These are phyloP conservation scores for Coemansia interrupta DNA, from an alignment of 192 early-diverging fungal genomes.

Conservation along the genomic window DNA sequence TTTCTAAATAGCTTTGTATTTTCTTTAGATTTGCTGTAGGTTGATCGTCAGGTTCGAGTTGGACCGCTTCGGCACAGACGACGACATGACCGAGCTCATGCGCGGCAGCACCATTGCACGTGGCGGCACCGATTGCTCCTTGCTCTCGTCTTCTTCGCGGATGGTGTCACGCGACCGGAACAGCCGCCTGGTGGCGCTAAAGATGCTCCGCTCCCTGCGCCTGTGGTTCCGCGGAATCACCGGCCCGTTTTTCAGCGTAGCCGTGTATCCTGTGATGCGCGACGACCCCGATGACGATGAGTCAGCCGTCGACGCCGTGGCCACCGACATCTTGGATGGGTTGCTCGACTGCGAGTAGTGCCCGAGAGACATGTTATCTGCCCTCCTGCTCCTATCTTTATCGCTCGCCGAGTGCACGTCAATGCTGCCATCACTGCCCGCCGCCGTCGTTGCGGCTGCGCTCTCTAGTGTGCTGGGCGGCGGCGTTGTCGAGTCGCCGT, in stretches of 20 bases:
- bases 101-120: slow-evolving; percentile 1
- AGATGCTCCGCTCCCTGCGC: slow-evolving; percentile 11
- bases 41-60: slow-evolving; percentile 32
- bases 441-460: slow-evolving; percentile 1
- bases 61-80: slow-evolving; percentile 3
- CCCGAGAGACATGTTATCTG: background rate
- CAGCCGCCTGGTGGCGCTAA: slow-evolving; percentile 9
- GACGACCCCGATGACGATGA: slow-evolving; percentile 13
- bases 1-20: slow-evolving; percentile 8
- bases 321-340: slow-evolving; percentile 16
- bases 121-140: background rate
- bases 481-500: slow-evolving; percentile 6
- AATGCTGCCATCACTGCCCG: background rate
- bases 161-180: slow-evolving; percentile 27
- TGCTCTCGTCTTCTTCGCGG: background rate
- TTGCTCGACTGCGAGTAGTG: slow-evolving; percentile 2
- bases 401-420: background rate
- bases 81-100: slow-evolving; percentile 10
- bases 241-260: slow-evolving; percentile 28
- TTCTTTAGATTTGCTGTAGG: slow-evolving; percentile 16
- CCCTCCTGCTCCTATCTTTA: too few species aligned
- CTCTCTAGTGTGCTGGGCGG: slow-evolving; percentile 12
- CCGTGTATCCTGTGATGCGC: slow-evolving; percentile 18
- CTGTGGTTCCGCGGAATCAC: slow-evolving; percentile 25
- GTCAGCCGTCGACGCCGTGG: slow-evolving; percentile 11